phyloP scores from a whole-genome alignment of 2,329 filamentous ascomycete species.

The Calonectria fujianensis region DNA sequence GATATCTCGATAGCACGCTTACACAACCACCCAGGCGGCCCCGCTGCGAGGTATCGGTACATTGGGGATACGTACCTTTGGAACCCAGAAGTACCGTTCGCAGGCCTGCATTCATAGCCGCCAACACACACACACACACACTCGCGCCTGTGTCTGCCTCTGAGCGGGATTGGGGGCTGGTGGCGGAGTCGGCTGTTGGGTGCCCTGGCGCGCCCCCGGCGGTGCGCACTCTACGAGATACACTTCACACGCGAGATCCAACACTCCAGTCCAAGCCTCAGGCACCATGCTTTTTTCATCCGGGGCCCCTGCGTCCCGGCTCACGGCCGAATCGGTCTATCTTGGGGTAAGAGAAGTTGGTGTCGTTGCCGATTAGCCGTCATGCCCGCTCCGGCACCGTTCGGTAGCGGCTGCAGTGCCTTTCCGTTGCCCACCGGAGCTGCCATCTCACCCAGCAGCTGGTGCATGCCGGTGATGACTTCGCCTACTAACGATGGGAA shows the following conservation, averaged over 20 bases:
- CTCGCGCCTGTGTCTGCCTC: background rate
- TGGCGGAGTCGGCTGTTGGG: slow-evolving; percentile 23
- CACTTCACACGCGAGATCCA: slow-evolving; percentile 21
- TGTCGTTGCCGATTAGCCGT: slow-evolving; percentile 31
- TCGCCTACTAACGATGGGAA: background rate
- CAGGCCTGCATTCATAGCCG: background rate
- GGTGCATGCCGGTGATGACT: slow-evolving; percentile 22
- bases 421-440: slow-evolving; percentile 37
- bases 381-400: slow-evolving; percentile 33
- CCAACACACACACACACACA: slow-evolving; percentile 1
- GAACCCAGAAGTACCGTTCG: slow-evolving; percentile 36
- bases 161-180: slow-evolving; percentile 27
- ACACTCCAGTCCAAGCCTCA: background rate
- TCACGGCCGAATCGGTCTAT: slow-evolving; percentile 28
- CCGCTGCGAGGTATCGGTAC: slow-evolving; percentile 29
- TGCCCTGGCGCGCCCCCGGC: background rate
- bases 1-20: slow-evolving; percentile 15
- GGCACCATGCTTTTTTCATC: background rate
- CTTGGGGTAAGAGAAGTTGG: background rate
- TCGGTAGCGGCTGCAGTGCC: slow-evolving; percentile 39
- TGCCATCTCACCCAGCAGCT: slow-evolving; percentile 21
- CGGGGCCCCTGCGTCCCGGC: slow-evolving; percentile 2
- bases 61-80: background rate
- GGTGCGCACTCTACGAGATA: background rate
- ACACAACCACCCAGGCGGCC: background rate